phyloP scores from a whole-genome alignment of 306 rosid species.

The Lathyrus oleraceus region DNA sequence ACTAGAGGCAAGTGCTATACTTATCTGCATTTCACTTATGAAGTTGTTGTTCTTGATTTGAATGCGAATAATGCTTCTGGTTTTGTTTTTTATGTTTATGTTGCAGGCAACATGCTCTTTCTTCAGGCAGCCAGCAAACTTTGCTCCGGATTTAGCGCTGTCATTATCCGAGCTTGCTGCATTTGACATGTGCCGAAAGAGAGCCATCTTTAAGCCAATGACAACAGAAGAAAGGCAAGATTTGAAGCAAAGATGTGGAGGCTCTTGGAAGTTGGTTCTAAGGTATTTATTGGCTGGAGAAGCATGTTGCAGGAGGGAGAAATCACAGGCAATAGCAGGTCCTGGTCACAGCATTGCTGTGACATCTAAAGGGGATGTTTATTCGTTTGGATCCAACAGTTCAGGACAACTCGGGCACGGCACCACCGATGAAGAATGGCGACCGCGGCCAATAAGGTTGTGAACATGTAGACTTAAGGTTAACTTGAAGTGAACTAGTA shows the following conservation, averaged over 20 bases:
- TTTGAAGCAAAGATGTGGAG: conserved; percentile 87
- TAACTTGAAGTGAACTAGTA: conserved; percentile 42
- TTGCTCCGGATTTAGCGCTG: conserved; percentile 69
- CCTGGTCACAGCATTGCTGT: conserved; percentile 97
- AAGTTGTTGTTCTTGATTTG: conserved; percentile 7
- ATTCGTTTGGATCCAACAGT: conserved; percentile 87
- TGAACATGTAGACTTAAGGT: conserved; percentile 37
- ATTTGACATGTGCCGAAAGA: conserved; percentile 82
- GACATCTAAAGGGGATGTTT: conserved; percentile 74
- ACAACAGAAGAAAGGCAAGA: conserved; percentile 57
- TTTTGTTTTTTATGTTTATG: conserved; percentile 44
- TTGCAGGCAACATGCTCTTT: conserved; percentile 97
- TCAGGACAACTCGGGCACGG: conserved; percentile 97
- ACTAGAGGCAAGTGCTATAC: conserved; percentile 78
- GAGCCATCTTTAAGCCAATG: conserved; percentile 92
- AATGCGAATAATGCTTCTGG: conserved; percentile 45
- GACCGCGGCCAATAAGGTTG: conserved; percentile 85
- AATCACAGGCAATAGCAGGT: conserved; percentile 90
- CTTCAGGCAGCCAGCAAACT: conserved; percentile 87
- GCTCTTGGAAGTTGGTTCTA: conserved; percentile 93
- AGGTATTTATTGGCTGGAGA: conserved; percentile 89
- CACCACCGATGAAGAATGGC: conserved; percentile 70
- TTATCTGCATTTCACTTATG: conserved; percentile 26
- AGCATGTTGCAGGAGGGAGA: conserved; percentile 86
- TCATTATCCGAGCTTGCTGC: conserved; percentile 93